Evolutionary conservation across 1,284 basidiomycete genomes (phyloP).

Genomic region (Puccinia coronata): DNA sequence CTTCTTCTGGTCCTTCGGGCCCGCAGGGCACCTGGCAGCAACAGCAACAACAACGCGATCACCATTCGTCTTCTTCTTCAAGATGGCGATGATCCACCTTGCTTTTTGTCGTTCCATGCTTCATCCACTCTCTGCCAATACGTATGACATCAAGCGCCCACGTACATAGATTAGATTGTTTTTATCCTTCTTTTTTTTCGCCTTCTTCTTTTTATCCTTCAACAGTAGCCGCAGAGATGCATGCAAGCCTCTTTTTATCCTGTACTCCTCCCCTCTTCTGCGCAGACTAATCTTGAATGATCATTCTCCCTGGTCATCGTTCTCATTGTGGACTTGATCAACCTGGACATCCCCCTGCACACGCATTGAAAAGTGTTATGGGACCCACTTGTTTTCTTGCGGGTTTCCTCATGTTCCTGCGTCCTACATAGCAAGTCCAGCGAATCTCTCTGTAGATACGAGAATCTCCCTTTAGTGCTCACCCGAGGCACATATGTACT

Average conservation of each 20-base stretch:
- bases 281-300: background rate
- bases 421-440: too few relatives aligned
- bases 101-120: background rate
- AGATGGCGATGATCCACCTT: background rate
- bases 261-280: background rate
- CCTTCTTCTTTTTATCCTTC: background rate
- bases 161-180: background rate
- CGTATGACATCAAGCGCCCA: background rate
- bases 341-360: too few relatives aligned
- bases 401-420: too few relatives aligned
- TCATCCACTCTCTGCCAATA: background rate
- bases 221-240: background rate
- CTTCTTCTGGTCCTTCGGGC: background rate
- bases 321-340: too few relatives aligned
- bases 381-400: too few relatives aligned
- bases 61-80: background rate
- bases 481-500: too few relatives aligned
- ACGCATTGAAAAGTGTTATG: too few relatives aligned
- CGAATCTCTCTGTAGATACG: too few relatives aligned
- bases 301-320: too few relatives aligned
- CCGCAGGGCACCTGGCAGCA: conserved; percentile 12
- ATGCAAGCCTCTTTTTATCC: background rate
- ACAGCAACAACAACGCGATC: conserved; percentile 1
- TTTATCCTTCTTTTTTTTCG: background rate
- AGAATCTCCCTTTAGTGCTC: too few relatives aligned